Conservation (phyloP, 176 grass and related monocot genomes). For the Carex cristatella region DNA sequence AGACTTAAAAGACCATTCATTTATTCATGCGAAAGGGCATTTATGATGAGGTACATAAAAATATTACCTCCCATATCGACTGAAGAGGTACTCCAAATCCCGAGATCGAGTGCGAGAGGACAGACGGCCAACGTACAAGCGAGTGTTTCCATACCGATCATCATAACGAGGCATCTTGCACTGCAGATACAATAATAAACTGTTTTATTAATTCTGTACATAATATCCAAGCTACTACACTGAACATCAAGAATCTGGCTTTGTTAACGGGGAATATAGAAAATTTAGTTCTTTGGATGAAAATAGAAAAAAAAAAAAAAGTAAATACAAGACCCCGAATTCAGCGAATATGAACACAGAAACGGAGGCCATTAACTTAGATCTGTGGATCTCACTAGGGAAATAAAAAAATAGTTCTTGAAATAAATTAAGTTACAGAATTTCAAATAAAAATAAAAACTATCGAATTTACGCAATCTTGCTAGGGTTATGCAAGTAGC, state of each 20-base stretch:
- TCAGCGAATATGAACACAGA: not conserved
- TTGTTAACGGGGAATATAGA: not conserved
- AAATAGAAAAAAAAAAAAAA: not conserved
- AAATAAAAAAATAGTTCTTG: not conserved
- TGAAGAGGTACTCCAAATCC: conserved; percentile 82
- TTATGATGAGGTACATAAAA: not conserved
- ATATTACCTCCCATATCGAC: conserved; percentile 90
- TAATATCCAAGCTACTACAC: not conserved
- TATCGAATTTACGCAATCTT: not conserved
- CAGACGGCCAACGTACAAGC: conserved; percentile 83
- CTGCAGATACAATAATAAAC: conserved; percentile 31
- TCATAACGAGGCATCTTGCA: conserved; percentile 90
- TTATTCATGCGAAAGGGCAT: not conserved
- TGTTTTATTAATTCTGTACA: not conserved
- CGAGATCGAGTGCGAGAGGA: conserved; percentile 69
- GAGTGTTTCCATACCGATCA: conserved; percentile 56
- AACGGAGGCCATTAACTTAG: not conserved
- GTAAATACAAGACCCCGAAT: not conserved
- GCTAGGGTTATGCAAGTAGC: not conserved
- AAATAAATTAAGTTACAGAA: not conserved
- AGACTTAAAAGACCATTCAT: not conserved
- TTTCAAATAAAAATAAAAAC: not conserved
- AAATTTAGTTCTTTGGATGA: not conserved
- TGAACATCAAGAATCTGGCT: not conserved
- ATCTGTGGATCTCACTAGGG: not conserved